Evolutionary conservation across 2,329 filamentous ascomycete genomes (phyloP), one percentile per base, ranked within the genome.

Genomic region (Fusarium sublunatum): DNA sequence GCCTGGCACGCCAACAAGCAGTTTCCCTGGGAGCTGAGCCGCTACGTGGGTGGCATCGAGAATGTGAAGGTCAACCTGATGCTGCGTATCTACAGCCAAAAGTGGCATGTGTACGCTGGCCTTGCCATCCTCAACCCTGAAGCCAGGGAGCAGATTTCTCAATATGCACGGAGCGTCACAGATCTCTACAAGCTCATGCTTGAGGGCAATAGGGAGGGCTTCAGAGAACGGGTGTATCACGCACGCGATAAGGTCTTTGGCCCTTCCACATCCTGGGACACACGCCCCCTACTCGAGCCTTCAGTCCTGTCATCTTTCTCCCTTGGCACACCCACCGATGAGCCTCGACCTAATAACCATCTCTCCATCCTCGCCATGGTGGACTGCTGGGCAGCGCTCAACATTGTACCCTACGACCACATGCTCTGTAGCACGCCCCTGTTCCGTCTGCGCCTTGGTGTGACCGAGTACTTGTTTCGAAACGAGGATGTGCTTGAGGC

Each of bases 51-150:
- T 56, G 96, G 95, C 48, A 96, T 99, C 72, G 95, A 99, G 78
- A 99, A 99, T 76, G 94, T 98, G 71, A 99, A 99, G 81, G 97
- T 98, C 81, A 99, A 99, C 79, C 88, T 98, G 68, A 98, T 93
- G 68, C 82, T 99, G 67, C 93, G 95, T 70, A 98, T 99, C 79
- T 99, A 98, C 81, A 89, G 90, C 58, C 96, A 97, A 77, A 99
- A 98, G 78, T 99, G 96, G 96, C 96, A 99, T 80, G 95, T 99
- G 55, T 99, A 99, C 76, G 95, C 95, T 19, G 95, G 95, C 1
- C 88, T 99, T 8, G 95, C 96, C 10, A 99, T 99, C 73, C 85
- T 99, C 56, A 99, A 99, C 75, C 95, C 95, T 0, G 90, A 93
- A 56, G 95, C 95, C 4, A 91, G 91, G 75, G 85, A 90, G 76